Evolutionary conservation across 805 yeast genomes (phyloP).

Genomic region (Ogataea methanolica): DNA sequence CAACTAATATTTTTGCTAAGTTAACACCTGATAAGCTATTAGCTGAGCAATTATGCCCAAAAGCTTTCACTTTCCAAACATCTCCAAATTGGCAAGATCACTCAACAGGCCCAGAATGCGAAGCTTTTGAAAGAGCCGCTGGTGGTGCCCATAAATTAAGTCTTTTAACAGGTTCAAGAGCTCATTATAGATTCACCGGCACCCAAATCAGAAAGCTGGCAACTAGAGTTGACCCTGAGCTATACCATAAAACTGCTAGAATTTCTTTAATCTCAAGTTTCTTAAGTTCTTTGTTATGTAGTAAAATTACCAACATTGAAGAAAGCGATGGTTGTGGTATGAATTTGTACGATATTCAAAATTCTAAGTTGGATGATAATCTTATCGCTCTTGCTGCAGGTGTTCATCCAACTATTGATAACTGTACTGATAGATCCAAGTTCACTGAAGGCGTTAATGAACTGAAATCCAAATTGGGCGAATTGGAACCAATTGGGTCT

Average conservation of each 20-base stretch:
- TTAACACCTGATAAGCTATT: constrained; percentile 35
- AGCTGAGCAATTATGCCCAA: constrained; percentile 40
- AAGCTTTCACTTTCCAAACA: constrained; percentile 54
- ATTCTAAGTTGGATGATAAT: constrained; percentile 49
- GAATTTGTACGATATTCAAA: constrained; percentile 75
- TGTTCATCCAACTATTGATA: constrained; percentile 39
- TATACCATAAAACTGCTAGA: constrained; percentile 51
- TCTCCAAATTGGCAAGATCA: constrained; percentile 97
- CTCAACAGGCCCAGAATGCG: constrained; percentile 69
- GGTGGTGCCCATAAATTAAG: constrained; percentile 65
- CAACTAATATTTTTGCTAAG: constrained; percentile 35
- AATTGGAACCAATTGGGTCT: constrained; percentile 45
- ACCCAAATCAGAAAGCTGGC: constrained; percentile 80
- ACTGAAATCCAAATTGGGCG: constrained; percentile 50
- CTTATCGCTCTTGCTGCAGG: constrained; percentile 54
- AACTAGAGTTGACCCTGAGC: constrained; percentile 44
- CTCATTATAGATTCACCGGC: constrained; percentile 88
- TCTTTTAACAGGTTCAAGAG: constrained; percentile 72
- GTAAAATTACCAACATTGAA: constrained; percentile 61
- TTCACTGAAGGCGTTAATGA: constrained; percentile 32
- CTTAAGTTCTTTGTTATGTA: constrained; percentile 65
- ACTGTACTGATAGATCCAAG: constrained; percentile 22
- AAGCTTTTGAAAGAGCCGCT: constrained; percentile 51
- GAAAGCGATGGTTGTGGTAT: constrained; percentile 91
- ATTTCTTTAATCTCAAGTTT: constrained; percentile 79